phyloP scores from a whole-genome alignment of 2,329 filamentous ascomycete genomes.

The Sphaerostilbella broomeana region DNA sequence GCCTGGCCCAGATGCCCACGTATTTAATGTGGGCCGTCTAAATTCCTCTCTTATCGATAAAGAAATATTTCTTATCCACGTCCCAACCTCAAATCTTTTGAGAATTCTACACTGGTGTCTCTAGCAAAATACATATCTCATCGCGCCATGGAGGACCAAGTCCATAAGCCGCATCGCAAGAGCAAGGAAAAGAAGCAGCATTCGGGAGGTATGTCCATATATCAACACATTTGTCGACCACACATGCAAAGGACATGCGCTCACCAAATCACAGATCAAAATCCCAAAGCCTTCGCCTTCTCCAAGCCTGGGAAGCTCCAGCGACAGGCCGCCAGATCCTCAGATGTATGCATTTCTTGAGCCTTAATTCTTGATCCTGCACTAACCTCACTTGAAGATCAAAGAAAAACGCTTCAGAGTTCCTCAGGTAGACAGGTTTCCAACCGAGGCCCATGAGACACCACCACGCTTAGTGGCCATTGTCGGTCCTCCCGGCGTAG shows the following conservation, averaged over 20 bases:
- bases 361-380: constrained; percentile 14
- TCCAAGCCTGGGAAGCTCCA: constrained; percentile 74
- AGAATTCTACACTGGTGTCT: too few relatives aligned
- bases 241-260: too few relatives aligned
- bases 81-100: too few relatives aligned
- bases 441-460: constrained; percentile 92
- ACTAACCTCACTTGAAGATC: constrained; percentile 47
- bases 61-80: too few relatives aligned
- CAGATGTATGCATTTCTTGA: constrained; percentile 48
- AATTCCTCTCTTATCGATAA: too few relatives aligned
- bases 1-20: too few relatives aligned
- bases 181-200: constrained; percentile 76
- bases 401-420: constrained; percentile 96
- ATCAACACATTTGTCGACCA: too few relatives aligned
- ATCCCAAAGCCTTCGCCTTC: constrained; percentile 87
- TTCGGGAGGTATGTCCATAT: constrained; percentile 53
- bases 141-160: constrained; percentile 75
- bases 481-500: constrained; percentile 89
- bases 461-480: constrained; percentile 89
- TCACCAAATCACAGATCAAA: constrained; percentile 61
- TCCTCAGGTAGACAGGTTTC: constrained; percentile 88
- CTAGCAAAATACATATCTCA: too few relatives aligned
- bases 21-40: too few relatives aligned
- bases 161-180: constrained; percentile 78
- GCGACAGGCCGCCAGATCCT: constrained; percentile 64